Evolutionary conservation across 1,284 basidiomycete species (phyloP), one percentile per base, ranked within the genome.

Genomic region (Athelia sp.): DNA sequence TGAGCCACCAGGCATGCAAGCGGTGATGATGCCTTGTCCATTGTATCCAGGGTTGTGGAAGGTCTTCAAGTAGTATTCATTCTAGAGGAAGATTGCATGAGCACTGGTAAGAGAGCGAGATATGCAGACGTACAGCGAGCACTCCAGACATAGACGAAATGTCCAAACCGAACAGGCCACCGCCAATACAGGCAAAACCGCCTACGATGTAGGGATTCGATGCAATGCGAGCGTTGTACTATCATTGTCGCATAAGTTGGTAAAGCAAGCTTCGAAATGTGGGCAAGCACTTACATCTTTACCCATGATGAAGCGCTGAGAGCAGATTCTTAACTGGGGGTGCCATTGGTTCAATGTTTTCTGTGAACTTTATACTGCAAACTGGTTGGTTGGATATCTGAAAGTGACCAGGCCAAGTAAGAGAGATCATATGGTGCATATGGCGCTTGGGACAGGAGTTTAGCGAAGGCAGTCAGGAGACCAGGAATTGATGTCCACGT

Each of bases 61-160:
- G 6, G 70, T 67, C 1, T 59, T 63, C 48, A 76, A 65, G 60
- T 85, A 87, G 26, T 74, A 69, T 11, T 74, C 63, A 57, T 84
- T 87, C 81, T 82, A 53, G 22, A 50, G n/a, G 36, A 35, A 13
- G 15, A 40, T 50, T 34, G 24, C 43, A 47, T 24, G 23, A 42
- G 11, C 22, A 23, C 22, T n/a, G 24, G 8, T 18, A 14, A 22
- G 17, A 24, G n/a, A 40, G 15, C 15, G 6, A 4, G 19, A 40
- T n/a, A 40, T 8, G 8, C 6, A 13, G 36, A 63, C 79, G 53
- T 56, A 84, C 84, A 55, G 69, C 83, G 58, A 88, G 67, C 45
- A 88, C 84, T n/a, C 82, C 85, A 52, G 84, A 85, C 87, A 89
- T 88, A 62, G 84, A 83, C 54, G 81, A 87, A 60, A 89, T 89